Conservation (phyloP, 345 rosid genomes). For the Hibiscus trionum region DNA sequence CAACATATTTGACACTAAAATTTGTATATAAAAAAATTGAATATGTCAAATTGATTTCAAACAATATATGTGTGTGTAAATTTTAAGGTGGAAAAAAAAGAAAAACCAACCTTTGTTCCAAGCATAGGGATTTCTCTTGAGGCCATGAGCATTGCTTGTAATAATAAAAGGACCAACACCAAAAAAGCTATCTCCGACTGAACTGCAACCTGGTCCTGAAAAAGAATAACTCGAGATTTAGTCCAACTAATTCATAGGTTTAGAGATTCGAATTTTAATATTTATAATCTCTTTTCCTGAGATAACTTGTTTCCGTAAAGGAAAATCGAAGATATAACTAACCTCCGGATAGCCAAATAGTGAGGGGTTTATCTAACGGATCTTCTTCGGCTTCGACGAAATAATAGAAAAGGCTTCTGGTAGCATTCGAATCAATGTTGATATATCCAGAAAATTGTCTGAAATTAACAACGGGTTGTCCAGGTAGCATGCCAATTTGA, state of each 20-base stretch:
- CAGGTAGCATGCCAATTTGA: neutral
- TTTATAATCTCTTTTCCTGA: neutral
- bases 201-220: neutral
- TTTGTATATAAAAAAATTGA: neutral
- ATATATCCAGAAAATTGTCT: neutral
- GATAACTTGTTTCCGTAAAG: neutral
- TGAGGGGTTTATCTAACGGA: neutral
- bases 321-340: neutral
- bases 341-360: conserved; percentile 1
- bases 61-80: neutral
- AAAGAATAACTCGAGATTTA: too few species aligned
- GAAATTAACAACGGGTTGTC: neutral
- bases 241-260: too few species aligned
- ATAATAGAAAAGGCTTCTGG: neutral
- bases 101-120: neutral
- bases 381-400: neutral
- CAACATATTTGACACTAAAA: neutral
- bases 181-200: neutral
- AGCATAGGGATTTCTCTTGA: neutral
- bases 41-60: neutral
- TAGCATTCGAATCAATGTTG: neutral
- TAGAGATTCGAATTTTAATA: neutral
- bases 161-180: conserved; percentile 3
- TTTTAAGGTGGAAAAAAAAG: neutral
- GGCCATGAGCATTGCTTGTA: neutral